phyloP scores from a whole-genome alignment of 2,329 filamentous ascomycete species.

The Nemania diffusa region DNA sequence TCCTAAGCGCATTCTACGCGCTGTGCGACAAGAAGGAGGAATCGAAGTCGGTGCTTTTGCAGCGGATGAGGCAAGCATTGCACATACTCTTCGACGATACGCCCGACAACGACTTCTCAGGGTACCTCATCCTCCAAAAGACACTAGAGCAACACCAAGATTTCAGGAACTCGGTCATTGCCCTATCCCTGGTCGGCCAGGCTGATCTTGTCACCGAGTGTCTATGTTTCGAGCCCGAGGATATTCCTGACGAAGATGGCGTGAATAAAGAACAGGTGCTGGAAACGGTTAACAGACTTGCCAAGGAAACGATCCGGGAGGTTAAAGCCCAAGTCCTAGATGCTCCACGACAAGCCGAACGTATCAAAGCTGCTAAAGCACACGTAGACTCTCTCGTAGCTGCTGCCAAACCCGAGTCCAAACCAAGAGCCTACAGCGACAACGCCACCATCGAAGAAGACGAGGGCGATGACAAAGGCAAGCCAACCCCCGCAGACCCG shows the following conservation, averaged over 20 bases:
- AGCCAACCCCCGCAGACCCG: neutral
- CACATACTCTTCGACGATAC: conserved; percentile 33
- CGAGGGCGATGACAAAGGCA: neutral
- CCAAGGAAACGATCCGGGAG: conserved; percentile 2
- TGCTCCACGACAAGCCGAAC: conserved; percentile 31
- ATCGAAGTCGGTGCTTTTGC: conserved; percentile 23
- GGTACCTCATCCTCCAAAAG: conserved; percentile 16
- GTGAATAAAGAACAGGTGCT: conserved; percentile 1
- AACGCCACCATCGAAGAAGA: neutral
- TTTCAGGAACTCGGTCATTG: conserved; percentile 17
- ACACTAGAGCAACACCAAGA: conserved; percentile 22
- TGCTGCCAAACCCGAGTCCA: neutral
- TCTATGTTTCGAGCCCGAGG: conserved; percentile 1
- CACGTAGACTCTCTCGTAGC: conserved; percentile 33
- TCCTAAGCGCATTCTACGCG: conserved; percentile 34
- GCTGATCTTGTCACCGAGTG: conserved; percentile 12
- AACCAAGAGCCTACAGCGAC: neutral
- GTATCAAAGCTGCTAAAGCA: conserved; percentile 33
- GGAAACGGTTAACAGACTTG: neutral
- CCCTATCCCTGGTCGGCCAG: conserved; percentile 16
- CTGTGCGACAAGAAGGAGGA: conserved; percentile 28
- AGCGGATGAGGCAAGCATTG: conserved; percentile 25
- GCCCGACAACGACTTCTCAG: conserved; percentile 33
- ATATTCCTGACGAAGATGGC: neutral
- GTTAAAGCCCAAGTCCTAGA: conserved; percentile 28